A percentile compares a stretch with the other conserved stretches of the same genome.
Conservation (phyloP, 2,329 filamentous ascomycete genomes). For the Alternaria burnsii region DNA sequence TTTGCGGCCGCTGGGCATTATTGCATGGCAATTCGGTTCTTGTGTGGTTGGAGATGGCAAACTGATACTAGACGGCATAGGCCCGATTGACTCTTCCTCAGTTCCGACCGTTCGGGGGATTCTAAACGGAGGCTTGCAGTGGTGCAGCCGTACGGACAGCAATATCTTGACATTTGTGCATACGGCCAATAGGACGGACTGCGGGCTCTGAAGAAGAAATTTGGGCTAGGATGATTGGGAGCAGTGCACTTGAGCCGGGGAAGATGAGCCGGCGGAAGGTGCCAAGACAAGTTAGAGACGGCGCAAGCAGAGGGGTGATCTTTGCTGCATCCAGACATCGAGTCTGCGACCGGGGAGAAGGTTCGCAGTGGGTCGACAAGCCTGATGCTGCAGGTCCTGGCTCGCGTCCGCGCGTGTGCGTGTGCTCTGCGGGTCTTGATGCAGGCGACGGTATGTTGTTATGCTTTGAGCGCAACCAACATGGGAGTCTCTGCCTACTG, state of each 20-base stretch:
- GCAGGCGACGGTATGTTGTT: slow-evolving; percentile 27
- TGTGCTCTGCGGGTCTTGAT: slow-evolving; percentile 34
- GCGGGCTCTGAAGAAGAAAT: slow-evolving; percentile 16
- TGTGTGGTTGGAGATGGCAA: slow-evolving; percentile 2
- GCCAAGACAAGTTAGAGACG: slow-evolving; percentile 7
- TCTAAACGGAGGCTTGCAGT: slow-evolving; percentile 22
- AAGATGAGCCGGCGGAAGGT: slow-evolving; percentile 30
- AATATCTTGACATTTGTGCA: slow-evolving; percentile 15
- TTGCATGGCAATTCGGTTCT: slow-evolving; percentile 4
- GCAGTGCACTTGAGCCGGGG: slow-evolving; percentile 33
- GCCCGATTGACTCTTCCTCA: background rate
- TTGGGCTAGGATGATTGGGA: slow-evolving; percentile 22
- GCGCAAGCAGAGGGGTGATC: slow-evolving; percentile 21
- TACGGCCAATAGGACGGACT: slow-evolving; percentile 24
- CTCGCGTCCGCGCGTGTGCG: slow-evolving; percentile 29
- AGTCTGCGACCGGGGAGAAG: slow-evolving; percentile 22
- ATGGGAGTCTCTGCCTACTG: slow-evolving; percentile 10
- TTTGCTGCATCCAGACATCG: slow-evolving; percentile 24
- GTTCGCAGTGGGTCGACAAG: slow-evolving; percentile 25
- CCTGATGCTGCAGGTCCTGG: slow-evolving; percentile 30
- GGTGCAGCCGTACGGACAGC: slow-evolving; percentile 22
- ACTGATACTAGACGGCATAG: background rate
- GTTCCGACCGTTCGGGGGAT: slow-evolving; percentile 13
- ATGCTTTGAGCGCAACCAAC: slow-evolving; percentile 6
- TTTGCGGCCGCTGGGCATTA: slow-evolving; percentile 6